Evolutionary conservation across 2,329 filamentous ascomycete species (phyloP).

Genomic region (Tolypocladium tundrense): DNA sequence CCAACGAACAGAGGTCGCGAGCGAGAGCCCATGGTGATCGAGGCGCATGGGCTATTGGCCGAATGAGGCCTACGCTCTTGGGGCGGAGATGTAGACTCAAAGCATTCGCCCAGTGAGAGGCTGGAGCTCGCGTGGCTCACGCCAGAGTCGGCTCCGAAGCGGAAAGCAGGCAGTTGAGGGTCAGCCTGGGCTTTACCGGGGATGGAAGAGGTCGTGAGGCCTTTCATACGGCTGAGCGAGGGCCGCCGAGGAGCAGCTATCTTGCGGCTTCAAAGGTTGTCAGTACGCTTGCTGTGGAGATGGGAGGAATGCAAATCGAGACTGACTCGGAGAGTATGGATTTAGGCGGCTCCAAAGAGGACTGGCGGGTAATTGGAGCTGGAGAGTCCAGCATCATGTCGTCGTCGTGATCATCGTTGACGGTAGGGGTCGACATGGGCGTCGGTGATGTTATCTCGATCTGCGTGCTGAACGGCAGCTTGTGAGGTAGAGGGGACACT

Average conservation of each 20-base stretch:
- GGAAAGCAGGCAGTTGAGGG: conserved; percentile 60
- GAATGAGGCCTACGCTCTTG: conserved; percentile 55
- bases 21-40: conserved; percentile 48
- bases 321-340: conserved; percentile 43
- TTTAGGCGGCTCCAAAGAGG: conserved; percentile 38
- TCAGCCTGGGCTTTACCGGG: conserved; percentile 52
- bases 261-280: conserved; percentile 40
- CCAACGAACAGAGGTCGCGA: conserved; percentile 56
- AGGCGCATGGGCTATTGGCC: conserved; percentile 47
- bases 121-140: conserved; percentile 18
- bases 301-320: conserved; percentile 9
- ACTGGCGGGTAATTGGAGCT: conserved; percentile 34
- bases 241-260: conserved; percentile 63
- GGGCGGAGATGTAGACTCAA: conserved; percentile 62
- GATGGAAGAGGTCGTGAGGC: conserved; percentile 57
- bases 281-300: conserved; percentile 9
- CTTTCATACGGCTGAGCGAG: conserved; percentile 64
- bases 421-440: conserved; percentile 40
- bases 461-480: conserved; percentile 56
- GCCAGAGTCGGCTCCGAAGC: conserved; percentile 46
- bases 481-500: conserved; percentile 86
- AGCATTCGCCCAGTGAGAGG: conserved; percentile 69
- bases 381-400: conserved; percentile 49
- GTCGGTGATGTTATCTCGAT: conserved; percentile 65
- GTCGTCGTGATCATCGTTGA: conserved; percentile 20